Evolutionary conservation across 2,329 filamentous ascomycete species (phyloP), one percentile per base, ranked within the genome.

Genomic region (Fusarium annulatum): DNA sequence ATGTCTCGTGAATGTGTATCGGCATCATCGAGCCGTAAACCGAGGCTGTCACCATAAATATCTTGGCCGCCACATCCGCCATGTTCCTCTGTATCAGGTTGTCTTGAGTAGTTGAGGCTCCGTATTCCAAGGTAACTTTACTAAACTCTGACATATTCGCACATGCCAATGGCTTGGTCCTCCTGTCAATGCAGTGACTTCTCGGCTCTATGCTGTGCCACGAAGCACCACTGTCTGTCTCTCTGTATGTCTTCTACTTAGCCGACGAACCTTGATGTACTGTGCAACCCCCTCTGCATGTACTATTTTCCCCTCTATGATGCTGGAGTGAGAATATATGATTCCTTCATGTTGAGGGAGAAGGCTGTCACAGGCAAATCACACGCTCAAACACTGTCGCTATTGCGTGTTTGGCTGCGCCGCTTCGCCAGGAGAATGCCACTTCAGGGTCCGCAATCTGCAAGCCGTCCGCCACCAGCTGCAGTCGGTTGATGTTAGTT

Each of bases 381-480:
- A 74, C 55, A 46, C 45, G 45, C 51, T 64, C 19, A 30, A 49
- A 21, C 45, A 45, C n/a, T 66, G 68, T 71, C 67, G 68, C 42
- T 45, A 26, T 52, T 66, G 67, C 56, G 51, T 71, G 55, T 57
- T 61, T 57, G 26, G 42, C 68, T 57, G 52, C 51, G 49, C 55
- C 61, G 65, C 48, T 33, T 33, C 30, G 36, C 41, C 60, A 43
- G 67, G 48, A 71, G 34, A 70, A 56, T 71, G 67, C 58, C 26
- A 53, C 63, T 69, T 65, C 56, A 74, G 71, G 71, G 63, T 64
- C 71, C 67, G 59, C 63, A 58, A 70, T 61, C 52, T 74, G 72
- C 72, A 74, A 72, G 69, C 61, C 64, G 72, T 42, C 69, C 72
- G 65, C 71, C 72, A 74, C 64, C 61, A 58, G 51, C 66, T 59